phyloP scores from a whole-genome alignment of 441 rosid species.

The Euphorbia corollata region DNA sequence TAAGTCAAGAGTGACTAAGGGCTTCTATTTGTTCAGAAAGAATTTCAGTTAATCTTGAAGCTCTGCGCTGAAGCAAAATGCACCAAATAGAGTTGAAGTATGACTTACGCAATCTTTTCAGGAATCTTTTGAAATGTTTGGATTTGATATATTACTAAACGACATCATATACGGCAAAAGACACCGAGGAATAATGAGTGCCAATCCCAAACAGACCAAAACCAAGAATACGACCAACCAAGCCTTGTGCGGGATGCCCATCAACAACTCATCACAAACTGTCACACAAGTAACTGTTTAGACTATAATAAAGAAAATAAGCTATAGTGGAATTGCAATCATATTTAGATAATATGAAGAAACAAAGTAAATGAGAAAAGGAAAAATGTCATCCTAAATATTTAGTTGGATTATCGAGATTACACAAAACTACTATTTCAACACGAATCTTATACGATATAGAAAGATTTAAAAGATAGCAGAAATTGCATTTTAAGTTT shows the following conservation, averaged over 20 bases:
- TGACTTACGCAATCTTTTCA: slow-evolving; percentile 19
- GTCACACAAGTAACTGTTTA: slow-evolving; percentile 22
- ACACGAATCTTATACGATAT: not conserved
- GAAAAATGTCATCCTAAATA: not conserved
- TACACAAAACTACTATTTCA: not conserved
- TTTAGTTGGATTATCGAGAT: not conserved
- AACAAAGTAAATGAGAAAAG: not conserved
- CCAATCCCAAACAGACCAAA: slow-evolving; percentile 50
- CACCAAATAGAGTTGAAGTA: not conserved
- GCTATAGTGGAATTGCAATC: not conserved
- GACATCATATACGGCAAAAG: slow-evolving; percentile 47
- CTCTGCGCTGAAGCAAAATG: not conserved
- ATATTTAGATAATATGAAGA: not conserved
- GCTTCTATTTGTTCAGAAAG: not conserved
- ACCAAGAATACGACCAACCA: slow-evolving; percentile 67
- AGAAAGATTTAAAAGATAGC: not conserved
- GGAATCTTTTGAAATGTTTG: slow-evolving; percentile 32
- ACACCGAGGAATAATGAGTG: slow-evolving; percentile 48
- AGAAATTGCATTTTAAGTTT: not conserved
- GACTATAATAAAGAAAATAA: not conserved
- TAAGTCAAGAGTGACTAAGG: not conserved
- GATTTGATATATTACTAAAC: slow-evolving; percentile 21
- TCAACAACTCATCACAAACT: slow-evolving; percentile 72
- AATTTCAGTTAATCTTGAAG: not conserved
- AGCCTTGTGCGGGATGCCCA: slow-evolving; percentile 65